Evolutionary conservation across 2,329 filamentous ascomycete genomes (phyloP), one percentile per base, ranked within the genome.

Genomic region (Trichoderma koningiopsis): DNA sequence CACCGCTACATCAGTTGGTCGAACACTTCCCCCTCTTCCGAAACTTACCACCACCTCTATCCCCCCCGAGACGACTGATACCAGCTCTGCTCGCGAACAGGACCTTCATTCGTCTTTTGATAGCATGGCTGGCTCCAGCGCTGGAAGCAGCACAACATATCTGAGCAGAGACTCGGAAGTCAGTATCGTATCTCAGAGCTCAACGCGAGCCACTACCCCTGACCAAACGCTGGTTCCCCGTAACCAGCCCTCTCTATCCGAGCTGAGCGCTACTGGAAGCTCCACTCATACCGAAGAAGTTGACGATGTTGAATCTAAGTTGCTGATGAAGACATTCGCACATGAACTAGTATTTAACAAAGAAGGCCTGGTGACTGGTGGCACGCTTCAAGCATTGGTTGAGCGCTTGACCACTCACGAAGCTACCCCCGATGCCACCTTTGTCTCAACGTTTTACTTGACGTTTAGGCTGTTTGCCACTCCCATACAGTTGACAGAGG

Each of bases 391-490:
- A 5, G 96, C 96, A 2, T 83, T 99, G 33, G 91, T 99, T n/a
- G 96, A 99, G 83, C 91, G 94, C 72, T 87, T 99, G 53, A 98
- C 96, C 0, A 93, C 92, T 0, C 94, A 97, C 77, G 93, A 97
- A 78, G 92, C 93, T 0, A 97, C 95, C 0, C 96, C 96, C 0
- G 95, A 98, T 77, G 89, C 92, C 22, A 88, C 92, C 76, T 98
- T 98, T 74, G 93, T 97, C 53, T 94, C 93, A 3, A 93, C 96
- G 0, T 98, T 99, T 77, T 98, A 96, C 77, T 89, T 98, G 33
- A 99, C 96, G 0, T 99, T 99, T 82, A 89, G 96, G 64, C 88
- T 97, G 13, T 99, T 99, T 77, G 94, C 93, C 72, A 92, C 91
- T 0, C 94, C 96, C 0, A 78, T 86, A 7, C 89, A 92, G 71